Base-by-base conservation (phyloP, 306 rosid genomes). In the Prinsepia uniflora region DNA sequence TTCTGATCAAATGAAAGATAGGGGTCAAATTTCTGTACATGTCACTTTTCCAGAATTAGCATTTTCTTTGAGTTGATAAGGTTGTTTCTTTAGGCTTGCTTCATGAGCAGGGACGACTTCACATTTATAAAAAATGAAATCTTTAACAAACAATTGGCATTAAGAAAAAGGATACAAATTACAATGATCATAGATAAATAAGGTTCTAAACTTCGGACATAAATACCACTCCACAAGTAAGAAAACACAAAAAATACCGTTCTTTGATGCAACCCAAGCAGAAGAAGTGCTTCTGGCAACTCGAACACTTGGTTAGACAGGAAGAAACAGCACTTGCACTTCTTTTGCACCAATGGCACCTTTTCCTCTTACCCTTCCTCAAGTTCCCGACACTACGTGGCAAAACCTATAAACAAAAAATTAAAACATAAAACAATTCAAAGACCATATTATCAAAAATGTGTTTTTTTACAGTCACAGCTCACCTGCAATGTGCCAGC, bases 201-300 rank as follows among this genome's bases (percentile, higher is more conserved):
- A 50, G 71, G 74, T 58, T 8, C 58, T 53, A 65, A 63, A 69
- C 11, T 24, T 36, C 30, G 65, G 75, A 63, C 55, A 63, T 34
- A 12, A 19, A 62, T 69, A 46, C 65, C 53, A 60, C 10, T 22
- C 74, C 17, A 8, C 66, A 74, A 56, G 42, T 30, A 15, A 70
- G 10, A 71, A 69, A 67, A 72, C 13, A 1, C 52, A 12, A 50
- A 65, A 83, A 79, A 59, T 74, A 95, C 99, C 97, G 73, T 74
- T 88, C 92, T 89, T 84, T 87, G 79, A 95, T 82, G 85, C 99
- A 95, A 67, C 83, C 88, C 87, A 82, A 69, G 82, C 99, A 95
- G 81, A 95, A 95, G 70, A 89, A 84, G 39, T 83, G 86, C 67
- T 84, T 89, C 70, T 83, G 90, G 81, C 99, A 95, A 78, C 84